phyloP scores from a whole-genome alignment of 768 basidiomycete species.

The Amanita jacksonii region DNA sequence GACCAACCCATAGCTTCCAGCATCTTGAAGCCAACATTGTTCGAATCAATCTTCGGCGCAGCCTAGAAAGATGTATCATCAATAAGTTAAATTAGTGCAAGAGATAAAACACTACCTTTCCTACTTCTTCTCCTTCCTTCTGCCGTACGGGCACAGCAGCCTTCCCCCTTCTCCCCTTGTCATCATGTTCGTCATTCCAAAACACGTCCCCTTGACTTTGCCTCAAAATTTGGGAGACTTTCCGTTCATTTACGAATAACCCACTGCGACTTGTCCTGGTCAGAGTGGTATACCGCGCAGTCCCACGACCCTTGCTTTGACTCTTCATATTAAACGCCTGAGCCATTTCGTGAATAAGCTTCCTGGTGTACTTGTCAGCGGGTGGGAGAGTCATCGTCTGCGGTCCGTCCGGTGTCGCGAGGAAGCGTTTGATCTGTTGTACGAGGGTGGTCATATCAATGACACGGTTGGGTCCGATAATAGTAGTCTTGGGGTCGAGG shows the following conservation, averaged over 20 bases:
- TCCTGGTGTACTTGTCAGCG: conserved; percentile 62
- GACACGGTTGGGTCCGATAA: conserved; percentile 36
- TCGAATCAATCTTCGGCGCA: conserved; percentile 70
- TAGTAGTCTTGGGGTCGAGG: conserved; percentile 35
- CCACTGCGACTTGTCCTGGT: conserved; percentile 57
- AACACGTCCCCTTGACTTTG: too few relatives aligned
- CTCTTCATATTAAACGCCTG: conserved; percentile 69
- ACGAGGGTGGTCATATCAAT: conserved; percentile 63
- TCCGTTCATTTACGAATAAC: conserved; percentile 44
- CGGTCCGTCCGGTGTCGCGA: conserved; percentile 42
- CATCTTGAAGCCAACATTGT: conserved; percentile 84
- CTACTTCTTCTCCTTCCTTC: conserved; percentile 79
- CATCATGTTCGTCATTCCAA: too few relatives aligned
- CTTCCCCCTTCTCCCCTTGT: conserved; percentile 12
- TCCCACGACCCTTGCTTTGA: conserved; percentile 61
- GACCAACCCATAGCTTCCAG: conserved; percentile 87
- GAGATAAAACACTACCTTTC: conserved; percentile 40
- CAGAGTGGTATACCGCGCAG: conserved; percentile 68
- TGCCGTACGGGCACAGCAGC: conserved; percentile 34
- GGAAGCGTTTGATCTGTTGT: conserved; percentile 60
- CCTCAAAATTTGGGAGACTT: conserved; percentile 37
- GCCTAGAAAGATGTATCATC: conserved; percentile 30
- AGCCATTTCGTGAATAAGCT: conserved; percentile 75
- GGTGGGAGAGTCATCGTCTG: conserved; percentile 64
- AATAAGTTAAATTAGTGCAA: conserved; percentile 2